A percentile compares a stretch with the other conserved stretches of the same genome.
Evolutionary conservation across 257 asterid species (phyloP).

Genomic region (Petrea volubilis): DNA sequence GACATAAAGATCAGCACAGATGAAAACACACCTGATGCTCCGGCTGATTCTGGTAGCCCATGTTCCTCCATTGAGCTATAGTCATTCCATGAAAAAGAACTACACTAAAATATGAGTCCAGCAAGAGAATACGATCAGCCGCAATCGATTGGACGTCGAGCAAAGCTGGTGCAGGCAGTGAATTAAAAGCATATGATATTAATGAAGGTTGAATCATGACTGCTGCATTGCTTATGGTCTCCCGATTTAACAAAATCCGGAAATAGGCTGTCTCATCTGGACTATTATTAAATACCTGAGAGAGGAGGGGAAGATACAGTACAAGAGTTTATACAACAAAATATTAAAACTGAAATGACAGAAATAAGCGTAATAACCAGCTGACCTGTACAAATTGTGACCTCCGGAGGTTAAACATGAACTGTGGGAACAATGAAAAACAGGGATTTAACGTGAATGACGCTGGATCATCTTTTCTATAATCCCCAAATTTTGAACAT

Average conservation of each 20-base stretch:
- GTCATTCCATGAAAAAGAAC: constrained; percentile 98
- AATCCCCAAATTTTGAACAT: constrained; percentile 96
- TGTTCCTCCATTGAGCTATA: constrained; percentile 97
- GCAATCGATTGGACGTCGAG: constrained; percentile 89
- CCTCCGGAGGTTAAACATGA: constrained; percentile 93
- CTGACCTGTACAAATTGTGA: constrained; percentile 95
- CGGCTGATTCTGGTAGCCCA: constrained; percentile 93
- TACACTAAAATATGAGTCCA: constrained; percentile 90
- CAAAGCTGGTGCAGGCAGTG: constrained; percentile 89
- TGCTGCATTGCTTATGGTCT: constrained; percentile 83
- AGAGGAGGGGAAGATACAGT: constrained; percentile 12
- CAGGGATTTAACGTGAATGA: constrained; percentile 81
- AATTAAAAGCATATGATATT: constrained; percentile 78
- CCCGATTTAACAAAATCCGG: constrained; percentile 92
- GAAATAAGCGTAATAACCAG: constrained; percentile 5
- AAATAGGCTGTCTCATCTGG: constrained; percentile 99
- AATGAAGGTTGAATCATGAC: constrained; percentile 98
- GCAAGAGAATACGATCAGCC: constrained; percentile 89
- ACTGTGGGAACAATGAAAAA: constrained; percentile 92
- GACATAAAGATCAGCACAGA: constrained; percentile 13
- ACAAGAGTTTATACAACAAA: not conserved
- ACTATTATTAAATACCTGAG: constrained; percentile 91
- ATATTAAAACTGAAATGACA: not conserved
- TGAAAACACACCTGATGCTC: constrained; percentile 68
- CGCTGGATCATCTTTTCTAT: constrained; percentile 90